Conservation (phyloP, 2,329 filamentous ascomycete species). For the Chrysoporthe cubensis region DNA sequence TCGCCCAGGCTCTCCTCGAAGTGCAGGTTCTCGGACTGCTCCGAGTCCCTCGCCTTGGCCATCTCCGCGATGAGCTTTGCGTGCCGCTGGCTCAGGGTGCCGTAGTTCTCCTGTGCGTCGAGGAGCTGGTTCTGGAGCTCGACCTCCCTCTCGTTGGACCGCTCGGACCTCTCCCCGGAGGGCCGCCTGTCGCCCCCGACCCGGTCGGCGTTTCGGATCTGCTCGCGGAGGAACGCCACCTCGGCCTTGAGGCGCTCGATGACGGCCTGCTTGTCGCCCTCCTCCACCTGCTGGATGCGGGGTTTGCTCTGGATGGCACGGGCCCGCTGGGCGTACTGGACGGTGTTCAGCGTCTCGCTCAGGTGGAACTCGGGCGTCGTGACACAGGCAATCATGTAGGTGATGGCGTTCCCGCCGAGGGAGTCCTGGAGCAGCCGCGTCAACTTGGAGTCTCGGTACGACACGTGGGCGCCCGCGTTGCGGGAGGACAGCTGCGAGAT, state of each 20-base stretch:
- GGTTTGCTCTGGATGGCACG: slow-evolving; percentile 97
- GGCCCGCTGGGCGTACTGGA: slow-evolving; percentile 95
- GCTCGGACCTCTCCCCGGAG: slow-evolving; percentile 73
- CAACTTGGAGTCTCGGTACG: slow-evolving; percentile 96
- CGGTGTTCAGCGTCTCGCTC: slow-evolving; percentile 95
- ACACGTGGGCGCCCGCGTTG: slow-evolving; percentile 85
- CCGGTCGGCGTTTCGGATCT: slow-evolving; percentile 83
- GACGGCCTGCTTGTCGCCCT: slow-evolving; percentile 89
- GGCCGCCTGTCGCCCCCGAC: slow-evolving; percentile 62
- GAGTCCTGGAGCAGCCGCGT: slow-evolving; percentile 96
- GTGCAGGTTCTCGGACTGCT: slow-evolving; percentile 61
- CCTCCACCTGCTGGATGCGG: slow-evolving; percentile 90
- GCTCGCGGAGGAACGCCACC: slow-evolving; percentile 89
- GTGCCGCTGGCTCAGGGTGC: slow-evolving; percentile 85
- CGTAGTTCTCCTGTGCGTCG: slow-evolving; percentile 94
- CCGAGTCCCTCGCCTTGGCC: slow-evolving; percentile 78
- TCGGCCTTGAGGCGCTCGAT: slow-evolving; percentile 95
- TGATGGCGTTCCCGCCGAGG: slow-evolving; percentile 93
- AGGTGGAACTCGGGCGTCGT: slow-evolving; percentile 96
- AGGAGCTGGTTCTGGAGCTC: slow-evolving; percentile 94
- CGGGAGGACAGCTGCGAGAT: slow-evolving; percentile 96
- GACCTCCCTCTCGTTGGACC: slow-evolving; percentile 80
- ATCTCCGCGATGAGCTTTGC: slow-evolving; percentile 95
- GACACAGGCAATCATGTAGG: slow-evolving; percentile 99
- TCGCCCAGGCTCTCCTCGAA: slow-evolving; percentile 71